Base-by-base conservation (phyloP, 495 filamentous ascomycete species). In the Parathielavia appendiculata region DNA sequence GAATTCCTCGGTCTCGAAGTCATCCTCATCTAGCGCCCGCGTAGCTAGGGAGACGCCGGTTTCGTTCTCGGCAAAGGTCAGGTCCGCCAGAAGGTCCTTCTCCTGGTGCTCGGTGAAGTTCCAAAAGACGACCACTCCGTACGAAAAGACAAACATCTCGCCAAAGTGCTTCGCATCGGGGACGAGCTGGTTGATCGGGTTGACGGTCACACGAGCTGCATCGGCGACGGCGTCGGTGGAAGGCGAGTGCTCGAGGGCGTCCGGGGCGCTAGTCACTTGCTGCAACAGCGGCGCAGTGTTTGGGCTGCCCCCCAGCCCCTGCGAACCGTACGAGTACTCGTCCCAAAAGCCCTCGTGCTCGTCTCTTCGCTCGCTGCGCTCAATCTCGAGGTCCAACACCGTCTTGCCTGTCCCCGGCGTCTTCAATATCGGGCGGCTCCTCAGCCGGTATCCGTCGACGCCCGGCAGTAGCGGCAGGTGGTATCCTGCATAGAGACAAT, bases 81-180 rank as follows among this genome's bases (percentile, higher is more conserved):
- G 75, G 70, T 99, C 93, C 17, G 93, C 95, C 30, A 99, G 81
- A 44, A 97, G 87, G 68, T 97, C 92, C 70, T 96, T 97, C 68
- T 99, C 93, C 71, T 97, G 93, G 48, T 82, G 81, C 68, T 96
- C 91, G 16, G 91, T 91, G 66, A 97, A 93, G 69, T 97, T 97
- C 93, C 93, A 99, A 69, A 97, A 97, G 16, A 99, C 93, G 0
- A 91, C 92, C 1, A 99, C 95, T 11, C 93, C 93, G 70, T 99
- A 99, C 22, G 87, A 92, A 72, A 96, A 97, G 55, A 97, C 87
- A 68, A 96, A 97, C 88, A 99, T 91, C 72, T 99, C 93, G 23
- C 88, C 95, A 63, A 96, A 92, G 32, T 79, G 74, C 54, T 86
- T 80, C 1, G 81, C 81, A 63, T 92, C 82, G 12, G 86, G 81